Percentiles rank a stretch among this genome's conserved stretches.
Conservation (phyloP, 352 stramenopile genomes). For the Thraustotheca clavata region DNA sequence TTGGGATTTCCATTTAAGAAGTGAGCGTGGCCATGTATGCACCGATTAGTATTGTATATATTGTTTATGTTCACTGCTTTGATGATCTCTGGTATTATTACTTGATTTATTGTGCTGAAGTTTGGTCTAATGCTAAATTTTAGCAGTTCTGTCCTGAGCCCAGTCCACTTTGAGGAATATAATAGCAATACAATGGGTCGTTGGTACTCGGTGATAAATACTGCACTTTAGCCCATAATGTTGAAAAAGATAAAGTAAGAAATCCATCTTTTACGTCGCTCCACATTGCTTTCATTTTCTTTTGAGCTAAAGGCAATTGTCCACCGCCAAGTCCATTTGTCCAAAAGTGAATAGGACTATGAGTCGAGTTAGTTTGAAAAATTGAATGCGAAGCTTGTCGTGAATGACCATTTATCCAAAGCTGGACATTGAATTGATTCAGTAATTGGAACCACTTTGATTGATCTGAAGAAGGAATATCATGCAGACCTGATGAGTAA, state of each 20-base stretch:
- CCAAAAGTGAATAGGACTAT: background rate
- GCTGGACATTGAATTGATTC: background rate
- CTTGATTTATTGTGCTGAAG: too few species aligned
- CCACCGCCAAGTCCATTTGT: constrained; percentile 8
- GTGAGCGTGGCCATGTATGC: too few species aligned
- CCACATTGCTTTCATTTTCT: background rate
- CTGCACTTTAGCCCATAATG: background rate
- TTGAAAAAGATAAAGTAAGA: constrained; percentile 7
- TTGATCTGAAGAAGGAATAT: background rate
- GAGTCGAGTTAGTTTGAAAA: background rate
- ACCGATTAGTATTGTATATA: too few species aligned
- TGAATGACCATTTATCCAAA: constrained; percentile 4
- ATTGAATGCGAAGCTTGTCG: background rate
- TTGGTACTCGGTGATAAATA: background rate
- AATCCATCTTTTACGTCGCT: background rate
- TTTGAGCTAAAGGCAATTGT: background rate
- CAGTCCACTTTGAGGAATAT: background rate
- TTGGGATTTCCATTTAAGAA: too few species aligned
- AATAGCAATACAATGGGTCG: background rate
- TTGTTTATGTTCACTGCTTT: too few species aligned
- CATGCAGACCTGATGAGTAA: background rate
- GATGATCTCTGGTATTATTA: too few species aligned
- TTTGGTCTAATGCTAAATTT: too few species aligned
- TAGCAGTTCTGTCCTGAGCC: too few species aligned
- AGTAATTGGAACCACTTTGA: background rate